phyloP scores from a whole-genome alignment of 345 rosid genomes.

The Citropsis articulata region DNA sequence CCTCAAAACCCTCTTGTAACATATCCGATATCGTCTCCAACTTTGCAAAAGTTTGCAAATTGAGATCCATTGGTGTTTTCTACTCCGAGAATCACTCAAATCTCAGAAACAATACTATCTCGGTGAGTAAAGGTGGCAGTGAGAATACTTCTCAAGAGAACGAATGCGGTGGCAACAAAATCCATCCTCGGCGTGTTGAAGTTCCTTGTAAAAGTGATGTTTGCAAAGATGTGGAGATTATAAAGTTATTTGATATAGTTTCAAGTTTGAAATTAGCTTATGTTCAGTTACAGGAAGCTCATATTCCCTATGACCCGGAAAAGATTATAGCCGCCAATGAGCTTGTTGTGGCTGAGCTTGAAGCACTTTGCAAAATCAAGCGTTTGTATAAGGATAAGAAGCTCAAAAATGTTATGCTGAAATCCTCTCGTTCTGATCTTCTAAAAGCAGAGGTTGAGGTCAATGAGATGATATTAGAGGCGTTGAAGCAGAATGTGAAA shows the following conservation, averaged over 20 bases:
- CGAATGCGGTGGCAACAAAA: constrained; percentile 23
- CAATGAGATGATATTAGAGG: constrained; percentile 37
- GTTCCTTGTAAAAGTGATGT: constrained; percentile 21
- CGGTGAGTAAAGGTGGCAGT: constrained; percentile 26
- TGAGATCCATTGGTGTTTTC: constrained; percentile 62
- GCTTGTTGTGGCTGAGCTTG: constrained; percentile 46
- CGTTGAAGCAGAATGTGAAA: constrained; percentile 33
- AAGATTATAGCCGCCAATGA: constrained; percentile 58
- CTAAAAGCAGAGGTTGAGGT: constrained; percentile 34
- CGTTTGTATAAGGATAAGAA: constrained; percentile 30
- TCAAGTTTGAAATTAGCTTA: constrained; percentile 48
- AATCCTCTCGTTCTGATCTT: constrained; percentile 25
- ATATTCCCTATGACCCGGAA: constrained; percentile 50
- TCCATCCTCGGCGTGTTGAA: constrained; percentile 28
- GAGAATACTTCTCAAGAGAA: constrained; percentile 28
- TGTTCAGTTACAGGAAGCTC: constrained; percentile 57
- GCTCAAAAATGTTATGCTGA: constrained; percentile 19
- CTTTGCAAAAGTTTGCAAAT: constrained; percentile 53
- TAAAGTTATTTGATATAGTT: constrained; percentile 47
- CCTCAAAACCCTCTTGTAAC: constrained; percentile 42
- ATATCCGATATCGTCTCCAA: constrained; percentile 51
- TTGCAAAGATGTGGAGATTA: constrained; percentile 23
- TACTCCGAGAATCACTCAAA: constrained; percentile 24
- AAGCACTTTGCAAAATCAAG: constrained; percentile 38
- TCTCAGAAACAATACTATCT: neutral